Evolutionary conservation across 768 basidiomycete species (phyloP), one percentile per base, ranked within the genome.

Genomic region (Suillus occidentalis): DNA sequence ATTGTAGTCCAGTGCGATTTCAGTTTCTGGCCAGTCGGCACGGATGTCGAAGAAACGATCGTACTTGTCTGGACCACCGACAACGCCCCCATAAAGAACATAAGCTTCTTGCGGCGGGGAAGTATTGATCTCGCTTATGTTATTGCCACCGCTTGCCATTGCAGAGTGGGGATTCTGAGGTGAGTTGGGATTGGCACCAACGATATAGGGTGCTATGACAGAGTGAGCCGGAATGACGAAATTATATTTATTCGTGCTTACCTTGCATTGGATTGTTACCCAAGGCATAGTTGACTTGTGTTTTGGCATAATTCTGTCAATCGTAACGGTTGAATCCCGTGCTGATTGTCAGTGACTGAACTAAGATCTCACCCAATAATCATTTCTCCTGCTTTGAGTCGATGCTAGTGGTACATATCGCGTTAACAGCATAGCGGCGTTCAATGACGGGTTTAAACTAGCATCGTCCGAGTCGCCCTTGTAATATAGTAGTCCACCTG

Each of bases 181-280:
- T 14, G 96, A 91, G 73, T 97, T 96, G 1, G 95, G 93, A 76
- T 97, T 94, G 57, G 83, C 80, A 45, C 96, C 95, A 28, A 97
- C 94, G 58, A 97, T 77, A 74, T 97, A 98, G 12, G 70, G 70
- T 31, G 50, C 67, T 69, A 18, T 10, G 43, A 43, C 60, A 20
- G 37, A 28, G 56, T 66, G 42, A 70, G 52, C 25, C 14, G 14
- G 6, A n/a, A 31, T 25, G 34, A 64, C 16, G 13, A 13, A 25
- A 62, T n/a, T 43, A 40, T 6, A 28, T 6, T 9, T 39, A 53
- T 28, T 18, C 12, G 28, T 39, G 72, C 83, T 57, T 70, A 91
- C 92, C 85, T 65, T 85, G 87, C 94, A 95, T 96, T 0, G 95
- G 89, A 72, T 98, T 98, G 59, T 90, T 86, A 43, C 96, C 96